phyloP scores from a whole-genome alignment of 768 basidiomycete genomes.

The Mycena metata region DNA sequence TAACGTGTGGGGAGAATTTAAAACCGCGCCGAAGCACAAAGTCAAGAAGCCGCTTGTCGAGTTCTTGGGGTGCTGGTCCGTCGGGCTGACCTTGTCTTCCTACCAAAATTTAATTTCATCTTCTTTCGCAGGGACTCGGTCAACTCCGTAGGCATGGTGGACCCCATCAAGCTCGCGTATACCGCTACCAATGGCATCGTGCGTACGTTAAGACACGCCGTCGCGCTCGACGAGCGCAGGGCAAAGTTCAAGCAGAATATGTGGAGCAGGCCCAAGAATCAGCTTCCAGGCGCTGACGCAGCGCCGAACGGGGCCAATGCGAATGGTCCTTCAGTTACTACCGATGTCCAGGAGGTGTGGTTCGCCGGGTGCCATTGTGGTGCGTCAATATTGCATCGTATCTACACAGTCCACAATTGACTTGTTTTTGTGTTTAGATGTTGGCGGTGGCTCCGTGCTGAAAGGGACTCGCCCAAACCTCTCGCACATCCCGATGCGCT shows the following conservation, averaged over 20 bases:
- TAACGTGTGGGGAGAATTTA: constrained; percentile 13
- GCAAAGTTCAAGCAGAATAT: constrained; percentile 26
- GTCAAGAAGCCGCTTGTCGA: constrained; percentile 24
- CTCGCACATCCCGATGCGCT: constrained; percentile 21
- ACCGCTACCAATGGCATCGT: constrained; percentile 26
- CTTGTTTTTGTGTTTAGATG: constrained; percentile 3
- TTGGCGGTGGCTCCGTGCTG: constrained; percentile 27
- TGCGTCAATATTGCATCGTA: constrained; percentile 18
- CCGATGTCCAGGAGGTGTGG: constrained; percentile 28
- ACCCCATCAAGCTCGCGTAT: constrained; percentile 17
- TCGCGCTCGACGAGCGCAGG: constrained; percentile 29
- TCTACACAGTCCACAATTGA: constrained; percentile 4
- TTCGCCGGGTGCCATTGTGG: constrained; percentile 31
- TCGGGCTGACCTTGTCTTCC: constrained; percentile 7
- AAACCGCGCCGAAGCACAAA: constrained; percentile 10
- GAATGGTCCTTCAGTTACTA: constrained; percentile 16
- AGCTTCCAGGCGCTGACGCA: constrained; percentile 1
- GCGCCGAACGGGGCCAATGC: background rate
- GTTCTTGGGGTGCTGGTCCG: constrained; percentile 28
- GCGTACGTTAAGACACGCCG: constrained; percentile 24
- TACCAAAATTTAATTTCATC: constrained; percentile 9
- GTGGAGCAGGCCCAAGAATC: constrained; percentile 22
- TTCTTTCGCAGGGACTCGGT: constrained; percentile 27
- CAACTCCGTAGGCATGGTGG: constrained; percentile 25
- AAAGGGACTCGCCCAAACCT: constrained; percentile 27